Conservation (phyloP, 140 eudicot species). For the Oenanthe javanica region DNA sequence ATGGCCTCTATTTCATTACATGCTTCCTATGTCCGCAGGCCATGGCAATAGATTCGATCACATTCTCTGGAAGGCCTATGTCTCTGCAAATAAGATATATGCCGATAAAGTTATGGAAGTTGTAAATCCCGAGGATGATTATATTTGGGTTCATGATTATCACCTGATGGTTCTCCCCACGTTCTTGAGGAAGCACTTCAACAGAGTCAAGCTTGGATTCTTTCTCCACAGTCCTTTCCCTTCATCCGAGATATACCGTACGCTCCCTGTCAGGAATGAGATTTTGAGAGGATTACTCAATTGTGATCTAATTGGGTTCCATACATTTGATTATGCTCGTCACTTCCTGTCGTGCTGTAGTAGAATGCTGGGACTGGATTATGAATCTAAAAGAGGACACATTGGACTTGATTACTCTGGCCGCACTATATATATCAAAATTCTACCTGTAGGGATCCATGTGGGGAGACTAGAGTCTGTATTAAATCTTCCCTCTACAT, state of each 20-base stretch:
- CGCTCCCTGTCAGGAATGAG: not conserved
- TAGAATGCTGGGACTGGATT: slow-evolving; percentile 72
- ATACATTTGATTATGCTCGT: not conserved
- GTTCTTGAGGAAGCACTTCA: slow-evolving; percentile 25
- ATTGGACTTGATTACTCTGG: slow-evolving; percentile 80
- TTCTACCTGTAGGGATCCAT: slow-evolving; percentile 73
- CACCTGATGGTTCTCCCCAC: slow-evolving; percentile 20
- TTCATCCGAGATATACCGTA: not conserved
- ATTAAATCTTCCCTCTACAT: slow-evolving; percentile 48
- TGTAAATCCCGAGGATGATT: slow-evolving; percentile 25
- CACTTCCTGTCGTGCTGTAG: slow-evolving; percentile 48
- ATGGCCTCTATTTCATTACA: too few species aligned
- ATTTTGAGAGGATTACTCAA: not conserved
- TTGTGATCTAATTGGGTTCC: not conserved
- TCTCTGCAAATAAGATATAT: not conserved
- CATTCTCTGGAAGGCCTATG: too few species aligned
- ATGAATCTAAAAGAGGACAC: slow-evolving; percentile 81
- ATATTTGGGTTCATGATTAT: slow-evolving; percentile 76
- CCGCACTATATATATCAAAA: slow-evolving; percentile 68
- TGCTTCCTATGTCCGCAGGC: too few species aligned
- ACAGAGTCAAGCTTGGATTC: not conserved
- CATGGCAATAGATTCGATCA: too few species aligned
- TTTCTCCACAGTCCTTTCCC: not conserved
- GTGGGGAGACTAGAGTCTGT: slow-evolving; percentile 70
- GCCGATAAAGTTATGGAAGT: not conserved